Evolutionary conservation across 495 filamentous ascomycete species (phyloP), one percentile per base, ranked within the genome.

Genomic region (Podospora didyma): DNA sequence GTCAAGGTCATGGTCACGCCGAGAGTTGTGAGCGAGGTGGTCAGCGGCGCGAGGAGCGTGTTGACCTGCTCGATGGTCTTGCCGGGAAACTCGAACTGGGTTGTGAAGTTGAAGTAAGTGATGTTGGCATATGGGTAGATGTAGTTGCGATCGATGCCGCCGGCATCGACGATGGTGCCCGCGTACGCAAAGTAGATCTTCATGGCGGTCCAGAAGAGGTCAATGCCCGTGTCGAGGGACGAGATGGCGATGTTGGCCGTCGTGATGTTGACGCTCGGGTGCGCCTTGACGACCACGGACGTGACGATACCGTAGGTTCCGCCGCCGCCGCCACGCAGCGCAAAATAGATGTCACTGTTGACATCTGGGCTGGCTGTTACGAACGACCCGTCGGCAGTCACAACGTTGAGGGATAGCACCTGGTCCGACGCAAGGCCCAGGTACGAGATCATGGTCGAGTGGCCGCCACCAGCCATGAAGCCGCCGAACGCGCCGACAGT

Each of bases 391-490:
- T 79, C 73, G 12, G 81, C 74, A 5, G 77, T 79, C 1, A 87
- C 73, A 0, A 87, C 81, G 49, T 87, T 75, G 68, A 72, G 82
- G 48, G 77, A 72, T 0, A 89, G 74, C 0, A 75, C 71, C 26
- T 86, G 74, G 55, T 88, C 86, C 0, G 85, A 83, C 3, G 66
- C 84, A 0, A 89, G 66, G 0, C 86, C 87, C 46, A 76, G 82
- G 2, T 64, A 67, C 0, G 79, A 79, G 3, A 65, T 63, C 0
- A 89, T 68, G 0, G 79, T 63, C 2, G 73, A 76, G 60, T 86
- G 82, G 0, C 86, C 86, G 14, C 84, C 85, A 1, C 83, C 84
- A 58, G 81, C 79, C 14, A 69, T 79, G 59, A 81, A 80, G 47
- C 55, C 55, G 7, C 78, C 79, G 0, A 66, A 69, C 20, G 69